Base-by-base conservation (phyloP, 352 stramenopile genomes). In the Sclerospora graminicola region DNA sequence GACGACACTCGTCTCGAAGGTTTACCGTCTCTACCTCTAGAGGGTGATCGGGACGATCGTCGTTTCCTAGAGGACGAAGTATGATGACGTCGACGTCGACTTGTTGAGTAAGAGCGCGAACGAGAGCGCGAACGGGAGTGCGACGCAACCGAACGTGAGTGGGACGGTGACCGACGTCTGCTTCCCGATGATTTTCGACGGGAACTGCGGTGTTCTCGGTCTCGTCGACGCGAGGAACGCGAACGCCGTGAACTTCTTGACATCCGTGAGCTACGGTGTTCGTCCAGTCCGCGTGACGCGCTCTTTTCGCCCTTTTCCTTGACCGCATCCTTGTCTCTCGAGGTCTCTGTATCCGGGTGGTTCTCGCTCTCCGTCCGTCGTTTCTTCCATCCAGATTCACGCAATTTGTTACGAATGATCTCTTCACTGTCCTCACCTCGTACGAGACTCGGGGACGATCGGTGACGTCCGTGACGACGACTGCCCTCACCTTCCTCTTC, bases 311-410 rank as follows among this genome's bases (percentile, higher is more conserved):
- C 34, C 45, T 58, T 57, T 20, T 66, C 32, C 27, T 59, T 49
- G n/a, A 21, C 5, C 10, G 48, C 42, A 1, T 54, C 41, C 23
- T 49, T 27, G 38, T 51, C 44, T 19, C 46, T 41, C 18, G 37
- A 41, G n/a, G 39, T 8, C 32, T 69, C 51, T 13, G 29, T 45
- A n/a, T 56, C 46, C 8, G 14, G 36, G 4, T 45, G 27, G 31
- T 41, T 60, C 11, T 45, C 43, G 26, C 31, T 46, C 43, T 65
- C 57, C 8, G 34, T 37, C 14, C 51, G 60, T 14, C 63, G 69
- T 46, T 83, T 89, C 43, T 84, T 71, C 68, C 72, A 84, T 0
- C 78, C 72, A 29, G 72, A 69, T 30, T 82, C 67, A 28, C 71
- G 75, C 30, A 88, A 58, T 56, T 86, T 81, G 14, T 69, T 78